phyloP scores from a whole-genome alignment of 768 basidiomycete species.

The Panellus pusillus region DNA sequence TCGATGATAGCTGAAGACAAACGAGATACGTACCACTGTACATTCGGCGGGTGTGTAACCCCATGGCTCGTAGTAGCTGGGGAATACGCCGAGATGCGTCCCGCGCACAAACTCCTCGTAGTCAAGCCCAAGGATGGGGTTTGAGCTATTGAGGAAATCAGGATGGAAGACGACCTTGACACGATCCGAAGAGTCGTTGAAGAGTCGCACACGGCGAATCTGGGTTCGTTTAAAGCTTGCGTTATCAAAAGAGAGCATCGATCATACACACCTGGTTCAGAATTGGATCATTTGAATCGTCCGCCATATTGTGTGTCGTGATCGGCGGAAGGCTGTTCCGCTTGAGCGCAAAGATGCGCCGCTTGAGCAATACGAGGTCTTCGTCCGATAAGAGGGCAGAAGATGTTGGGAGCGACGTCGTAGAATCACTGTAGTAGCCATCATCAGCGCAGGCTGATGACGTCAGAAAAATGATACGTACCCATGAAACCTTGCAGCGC shows the following conservation, averaged over 20 bases:
- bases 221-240: background rate
- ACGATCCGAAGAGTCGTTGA: conserved; percentile 84
- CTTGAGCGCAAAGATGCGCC: conserved; percentile 94
- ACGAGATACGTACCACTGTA: conserved; percentile 74
- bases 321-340: conserved; percentile 93
- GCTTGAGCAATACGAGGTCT: conserved; percentile 92
- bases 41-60: conserved; percentile 98
- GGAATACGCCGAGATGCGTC: conserved; percentile 98
- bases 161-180: conserved; percentile 99
- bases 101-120: conserved; percentile 99
- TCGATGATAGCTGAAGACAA: conserved; percentile 6
- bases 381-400: conserved; percentile 80
- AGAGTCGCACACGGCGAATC: conserved; percentile 89
- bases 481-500: conserved; percentile 92
- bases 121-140: conserved; percentile 94
- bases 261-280: conserved; percentile 60
- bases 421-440: conserved; percentile 1
- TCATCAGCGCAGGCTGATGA: background rate
- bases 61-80: conserved; percentile 96
- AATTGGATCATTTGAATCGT: conserved; percentile 90
- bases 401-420: conserved; percentile 77
- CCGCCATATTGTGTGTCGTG: conserved; percentile 98
- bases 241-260: background rate
- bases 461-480: conserved; percentile 34
- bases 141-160: conserved; percentile 96